Conservation (phyloP, 345 rosid genomes). For the Hypericum perforatum region DNA sequence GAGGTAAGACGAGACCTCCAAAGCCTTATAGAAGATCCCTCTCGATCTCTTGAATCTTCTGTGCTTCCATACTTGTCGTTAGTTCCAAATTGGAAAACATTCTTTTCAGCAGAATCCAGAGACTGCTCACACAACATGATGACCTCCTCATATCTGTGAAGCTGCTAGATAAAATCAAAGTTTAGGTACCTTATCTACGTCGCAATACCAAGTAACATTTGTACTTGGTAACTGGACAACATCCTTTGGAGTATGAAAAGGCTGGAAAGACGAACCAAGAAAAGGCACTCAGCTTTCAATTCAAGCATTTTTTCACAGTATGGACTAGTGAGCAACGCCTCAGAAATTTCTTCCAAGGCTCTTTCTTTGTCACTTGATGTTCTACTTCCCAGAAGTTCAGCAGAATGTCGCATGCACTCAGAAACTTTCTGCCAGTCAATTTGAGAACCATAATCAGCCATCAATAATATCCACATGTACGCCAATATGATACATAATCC, state of each 20-base stretch:
- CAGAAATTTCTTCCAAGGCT: conserved; percentile 58
- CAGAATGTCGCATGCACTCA: conserved; percentile 44
- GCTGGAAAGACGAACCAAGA: conserved; percentile 36
- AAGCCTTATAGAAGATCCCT: conserved; percentile 36
- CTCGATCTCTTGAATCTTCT: conserved; percentile 31
- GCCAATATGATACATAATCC: too few relatives aligned
- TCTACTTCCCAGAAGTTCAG: conserved; percentile 39
- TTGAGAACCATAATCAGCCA: conserved; percentile 16
- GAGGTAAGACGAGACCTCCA: conserved; percentile 62
- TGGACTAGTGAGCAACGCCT: conserved; percentile 53
- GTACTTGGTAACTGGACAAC: not conserved
- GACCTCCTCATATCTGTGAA: conserved; percentile 72
- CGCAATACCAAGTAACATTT: conserved; percentile 4
- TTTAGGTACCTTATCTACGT: conserved; percentile 6
- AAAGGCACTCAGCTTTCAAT: conserved; percentile 77
- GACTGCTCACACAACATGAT: conserved; percentile 79
- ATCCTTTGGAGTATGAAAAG: not conserved
- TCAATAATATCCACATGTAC: too few relatives aligned
- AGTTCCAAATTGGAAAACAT: conserved; percentile 29
- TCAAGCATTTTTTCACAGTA: conserved; percentile 66
- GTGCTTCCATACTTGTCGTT: conserved; percentile 18
- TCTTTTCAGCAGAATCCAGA: conserved; percentile 58
- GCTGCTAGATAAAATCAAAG: conserved; percentile 43
- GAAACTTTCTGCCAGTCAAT: conserved; percentile 62
- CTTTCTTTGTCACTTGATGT: conserved; percentile 39